Evolutionary conservation across 1,284 basidiomycete genomes (phyloP), one percentile per base, ranked within the genome.

Genomic region (Leccinum huronense): DNA sequence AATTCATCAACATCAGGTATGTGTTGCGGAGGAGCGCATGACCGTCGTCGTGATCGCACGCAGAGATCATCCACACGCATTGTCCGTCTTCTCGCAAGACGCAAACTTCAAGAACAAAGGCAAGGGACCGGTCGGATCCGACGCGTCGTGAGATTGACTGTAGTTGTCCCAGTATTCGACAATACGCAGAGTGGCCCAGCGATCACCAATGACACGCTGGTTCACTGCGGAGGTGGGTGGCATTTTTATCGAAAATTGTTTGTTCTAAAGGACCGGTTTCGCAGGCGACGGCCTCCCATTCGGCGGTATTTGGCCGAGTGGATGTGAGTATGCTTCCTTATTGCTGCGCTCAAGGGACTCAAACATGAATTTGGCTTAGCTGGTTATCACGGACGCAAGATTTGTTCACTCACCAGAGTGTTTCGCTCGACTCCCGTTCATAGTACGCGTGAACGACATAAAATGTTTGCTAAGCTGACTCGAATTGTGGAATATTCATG

Each of bases 81-180:
- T 94, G 13, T 94, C 95, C 70, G 84, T 92, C 40, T 95, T 94
- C 78, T 82, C 89, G 1, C 76, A 83, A 61, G 83, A 89, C 70
- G 69, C 80, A 1, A 75, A 74, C 30, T 82, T 87, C 71, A 91
- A 91, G 75, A 74, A 80, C 19, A 87, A 88, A 75, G 83, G 88
- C 86, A 66, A 23, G 69, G 66, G n/a, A 3, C 34, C 42, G 8
- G 30, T 33, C 27, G 27, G 27, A 27, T 58, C 10, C 23, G 56
- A 11, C 9, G 45, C 3, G 9, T 42, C 10, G 16, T 42, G 38
- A 6, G 36, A 56, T 19, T 70, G 62, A 66, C 69, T 10, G 61
- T 42, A 53, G 54, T 19, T 14, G 5, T 13, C 45, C 3, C 56
- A 89, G 88, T 92, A 13, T 84, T 87, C 70, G 79, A 83, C 60